Conservation (phyloP, 345 rosid species). For the Camelina hispida region DNA sequence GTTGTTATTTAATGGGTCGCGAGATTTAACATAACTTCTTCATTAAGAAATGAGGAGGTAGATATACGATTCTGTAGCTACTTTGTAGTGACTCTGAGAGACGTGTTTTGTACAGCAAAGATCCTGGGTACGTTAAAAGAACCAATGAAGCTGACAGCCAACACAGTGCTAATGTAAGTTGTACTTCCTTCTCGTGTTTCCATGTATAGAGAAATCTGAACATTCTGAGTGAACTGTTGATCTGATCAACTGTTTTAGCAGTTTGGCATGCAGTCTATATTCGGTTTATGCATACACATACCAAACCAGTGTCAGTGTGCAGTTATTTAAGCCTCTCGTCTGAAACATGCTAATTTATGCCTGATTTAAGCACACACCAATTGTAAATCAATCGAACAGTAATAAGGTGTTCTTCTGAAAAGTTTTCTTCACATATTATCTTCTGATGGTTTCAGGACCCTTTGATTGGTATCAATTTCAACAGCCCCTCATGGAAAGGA, state of each 20-base stretch:
- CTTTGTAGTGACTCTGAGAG: conserved; percentile 6
- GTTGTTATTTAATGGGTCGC: neutral
- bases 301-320: neutral
- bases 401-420: conserved; percentile 2
- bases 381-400: conserved; percentile 1
- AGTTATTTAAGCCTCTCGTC: neutral
- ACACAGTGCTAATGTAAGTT: conserved; percentile 29
- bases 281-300: conserved; percentile 1
- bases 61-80: conserved; percentile 28
- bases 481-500: conserved; percentile 79
- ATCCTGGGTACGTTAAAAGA: conserved; percentile 81
- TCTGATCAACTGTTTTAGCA: neutral
- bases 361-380: conserved; percentile 20
- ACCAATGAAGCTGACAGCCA: conserved; percentile 49
- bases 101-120: conserved; percentile 64
- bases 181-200: conserved; percentile 19
- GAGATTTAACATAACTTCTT: conserved; percentile 1
- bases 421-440: conserved; percentile 11
- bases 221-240: conserved; percentile 6
- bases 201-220: conserved; percentile 23
- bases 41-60: conserved; percentile 22
- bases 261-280: neutral
- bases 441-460: conserved; percentile 65
- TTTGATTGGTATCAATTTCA: conserved; percentile 68
- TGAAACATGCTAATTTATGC: neutral